Evolutionary conservation across 2,329 filamentous ascomycete species (phyloP), one percentile per base, ranked within the genome.

Genomic region (Fusarium paranaense): DNA sequence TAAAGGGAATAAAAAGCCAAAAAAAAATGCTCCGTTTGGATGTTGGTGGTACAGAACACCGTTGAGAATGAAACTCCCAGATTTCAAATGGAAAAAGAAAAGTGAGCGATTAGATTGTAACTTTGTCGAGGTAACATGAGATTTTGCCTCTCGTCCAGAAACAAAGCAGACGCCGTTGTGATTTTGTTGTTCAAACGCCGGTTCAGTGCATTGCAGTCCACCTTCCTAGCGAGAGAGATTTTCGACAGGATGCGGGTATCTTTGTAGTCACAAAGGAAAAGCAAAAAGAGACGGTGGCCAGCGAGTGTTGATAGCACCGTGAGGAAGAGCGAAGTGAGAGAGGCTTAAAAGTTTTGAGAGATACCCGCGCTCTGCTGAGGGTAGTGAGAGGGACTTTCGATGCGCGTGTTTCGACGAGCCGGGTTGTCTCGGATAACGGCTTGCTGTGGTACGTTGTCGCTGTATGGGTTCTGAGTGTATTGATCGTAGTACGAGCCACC

Each of bases 281-380:
- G 5, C 13, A 40, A 58, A 16, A 47, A 47, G 22, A 47, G 22
- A 20, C 62, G 68, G 56, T 66, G 37, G 67, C 64, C 40, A 66
- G 66, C 58, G 57, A 62, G 59, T 25, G 58, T 54, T 27, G 67
- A 33, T 30, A 62, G 63, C 64, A 63, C 40, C 14, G 27, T 22
- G 25, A 30, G 14, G n/a, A 25, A 62, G 30, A 47, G 47, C 25
- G 18, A n/a, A 52, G 45, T 25, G 45, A 33, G 40, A 27, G 32
- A 37, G n/a, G 30, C 62, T 82, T 90, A 98, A 79, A 99, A 99
- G 83, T 99, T 99, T 84, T 98, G 97, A 35, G 97, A 94, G 79
- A 99, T 98, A 68, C 97, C 97, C 42, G 94, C 94, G 78, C 94
- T 97, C 86, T 97, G 95, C 80, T 97, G 94, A 13, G 96, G 95